Base-by-base conservation (phyloP, 208 protist genomes). In the Tritrichomonas musculus region DNA sequence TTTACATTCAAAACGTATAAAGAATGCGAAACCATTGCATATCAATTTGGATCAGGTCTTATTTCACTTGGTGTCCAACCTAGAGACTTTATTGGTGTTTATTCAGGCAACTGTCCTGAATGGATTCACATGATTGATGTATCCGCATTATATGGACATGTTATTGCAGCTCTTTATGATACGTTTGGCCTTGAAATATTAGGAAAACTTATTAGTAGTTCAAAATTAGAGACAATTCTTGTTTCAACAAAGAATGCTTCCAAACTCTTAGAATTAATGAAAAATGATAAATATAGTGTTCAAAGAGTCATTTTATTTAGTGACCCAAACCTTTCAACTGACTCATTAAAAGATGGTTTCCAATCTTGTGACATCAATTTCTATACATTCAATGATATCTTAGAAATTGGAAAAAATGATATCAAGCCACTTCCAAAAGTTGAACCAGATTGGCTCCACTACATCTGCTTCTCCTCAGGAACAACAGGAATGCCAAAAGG, bases 401-500 rank as follows among this genome's bases (percentile, higher is more conserved):
- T 27, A 11, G 47, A 88, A n/a, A 0, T 88, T 57, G 77, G 77
- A 33, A 88, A 88, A 36, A 53, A 36, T 0, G 0, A 88, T n/a
- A 1, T 0, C 2, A 20, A 33, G 3, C 9, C 44, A 33, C 14
- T 88, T 36, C 17, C 77, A 39, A 39, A 88, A 50, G 57, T 57
- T 14, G 77, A 88, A 8, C 47, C 77, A 57, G 77, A 88, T 5
- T 14, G 14, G 22, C 13, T 47, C 33, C 41, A 57, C 8, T 88
- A 53, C n/a, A 88, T 88, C 17, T 88, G 77, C 22, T 88, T 57
- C 27, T 60, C 47, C 11, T 88, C 77, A 57, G 77, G 77, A 57
- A 88, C 77, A 33, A 88, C 77, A 39, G 77, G 77, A 39, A 33
- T 53, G 53, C 77, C 77, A 88, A 88, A 88, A 50, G 77, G 77